Conservation (phyloP, 768 basidiomycete species). For the Pulveroboletus frians region DNA sequence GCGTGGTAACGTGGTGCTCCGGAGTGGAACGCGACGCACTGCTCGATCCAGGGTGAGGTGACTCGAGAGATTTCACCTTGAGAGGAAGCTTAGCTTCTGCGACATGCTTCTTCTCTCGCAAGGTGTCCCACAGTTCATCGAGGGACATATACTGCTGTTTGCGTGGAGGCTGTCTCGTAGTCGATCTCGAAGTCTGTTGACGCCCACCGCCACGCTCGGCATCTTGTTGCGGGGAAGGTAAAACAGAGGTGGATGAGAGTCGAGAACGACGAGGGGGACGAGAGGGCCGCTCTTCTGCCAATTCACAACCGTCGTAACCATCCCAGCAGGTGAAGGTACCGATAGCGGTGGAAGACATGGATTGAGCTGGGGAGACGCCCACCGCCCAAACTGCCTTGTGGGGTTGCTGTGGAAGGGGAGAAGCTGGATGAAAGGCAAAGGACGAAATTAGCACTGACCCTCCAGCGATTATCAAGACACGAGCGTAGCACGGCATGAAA, state of each 20-base stretch:
- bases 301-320: conserved; percentile 26
- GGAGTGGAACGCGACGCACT: conserved; percentile 19
- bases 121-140: conserved; percentile 60
- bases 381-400: conserved; percentile 18
- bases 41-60: conserved; percentile 20
- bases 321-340: conserved; percentile 34
- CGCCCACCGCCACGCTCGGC: conserved; percentile 21
- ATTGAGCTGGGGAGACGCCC: conserved; percentile 10
- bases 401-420: conserved; percentile 18
- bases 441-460: conserved; percentile 25
- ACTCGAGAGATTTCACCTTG: conserved; percentile 66
- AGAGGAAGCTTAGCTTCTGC: conserved; percentile 63
- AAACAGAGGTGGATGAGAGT: conserved; percentile 17
- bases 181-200: conserved; percentile 15
- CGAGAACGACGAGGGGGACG: conserved; percentile 20
- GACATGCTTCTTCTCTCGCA: conserved; percentile 60
- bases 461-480: conserved; percentile 30
- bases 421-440: conserved; percentile 12
- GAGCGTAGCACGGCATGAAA: conserved; percentile 25
- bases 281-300: conserved; percentile 16
- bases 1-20: conserved; percentile 19
- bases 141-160: conserved; percentile 34
- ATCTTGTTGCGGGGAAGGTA: conserved; percentile 8
- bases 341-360: conserved; percentile 31
- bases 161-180: conserved; percentile 9